Evolutionary conservation across 441 rosid genomes (phyloP).

Genomic region (Biscutella auriculata): DNA sequence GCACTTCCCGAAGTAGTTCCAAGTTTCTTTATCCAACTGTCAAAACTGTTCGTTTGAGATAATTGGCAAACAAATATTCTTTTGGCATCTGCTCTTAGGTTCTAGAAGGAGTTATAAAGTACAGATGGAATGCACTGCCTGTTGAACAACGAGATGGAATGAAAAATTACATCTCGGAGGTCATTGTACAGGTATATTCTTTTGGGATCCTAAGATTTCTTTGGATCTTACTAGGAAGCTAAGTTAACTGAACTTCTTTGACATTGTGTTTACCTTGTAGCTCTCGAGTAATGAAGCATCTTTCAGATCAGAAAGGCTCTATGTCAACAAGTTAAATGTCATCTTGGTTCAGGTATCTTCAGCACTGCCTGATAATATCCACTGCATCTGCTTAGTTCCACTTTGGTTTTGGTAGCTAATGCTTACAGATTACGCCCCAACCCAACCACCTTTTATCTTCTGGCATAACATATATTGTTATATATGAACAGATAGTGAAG

Average conservation of each 20-base stretch:
- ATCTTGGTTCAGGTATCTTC: slow-evolving; percentile 91
- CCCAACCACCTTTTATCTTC: neutral
- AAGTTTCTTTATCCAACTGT: neutral
- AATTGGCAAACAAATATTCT: neutral
- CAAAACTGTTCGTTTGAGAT: neutral
- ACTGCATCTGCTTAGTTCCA: neutral
- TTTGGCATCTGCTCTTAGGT: slow-evolving; percentile 41
- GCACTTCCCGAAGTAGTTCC: neutral
- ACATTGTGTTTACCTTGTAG: slow-evolving; percentile 28
- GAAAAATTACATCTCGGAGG: slow-evolving; percentile 98
- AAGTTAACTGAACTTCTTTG: neutral
- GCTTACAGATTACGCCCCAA: neutral
- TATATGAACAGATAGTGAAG: slow-evolving; percentile 69
- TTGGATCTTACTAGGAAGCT: neutral
- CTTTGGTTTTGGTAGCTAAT: neutral
- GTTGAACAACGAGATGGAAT: slow-evolving; percentile 97
- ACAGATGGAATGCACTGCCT: slow-evolving; percentile 98
- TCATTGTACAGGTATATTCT: slow-evolving; percentile 82
- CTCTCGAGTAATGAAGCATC: slow-evolving; percentile 88
- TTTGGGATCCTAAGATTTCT: neutral
- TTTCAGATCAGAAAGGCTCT: slow-evolving; percentile 76
- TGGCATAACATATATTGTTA: neutral
- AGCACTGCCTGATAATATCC: neutral
- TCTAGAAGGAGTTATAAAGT: slow-evolving; percentile 95
- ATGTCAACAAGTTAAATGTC: slow-evolving; percentile 89